Evolutionary conservation across 495 filamentous ascomycete species (phyloP), one percentile per base, ranked within the genome.

Genomic region (Hypomontagnella submonticulosa): DNA sequence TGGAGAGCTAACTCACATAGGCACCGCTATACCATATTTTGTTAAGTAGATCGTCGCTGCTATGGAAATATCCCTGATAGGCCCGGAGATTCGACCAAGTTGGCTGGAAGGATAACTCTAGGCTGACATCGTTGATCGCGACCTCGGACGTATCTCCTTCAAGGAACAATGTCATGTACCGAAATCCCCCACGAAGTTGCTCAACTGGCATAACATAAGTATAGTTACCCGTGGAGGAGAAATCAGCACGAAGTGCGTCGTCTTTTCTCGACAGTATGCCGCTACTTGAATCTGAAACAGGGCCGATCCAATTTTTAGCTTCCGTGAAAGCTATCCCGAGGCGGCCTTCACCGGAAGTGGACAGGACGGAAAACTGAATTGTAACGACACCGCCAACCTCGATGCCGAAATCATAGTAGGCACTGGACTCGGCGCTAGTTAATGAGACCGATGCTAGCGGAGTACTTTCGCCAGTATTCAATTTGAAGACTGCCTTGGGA

Each of bases 11-110:
- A 68, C 66, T 69, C 40, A 69, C 66, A 68, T 88, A 89, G 19
- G 85, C 85, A 19, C 85, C 85, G 36, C 81, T 81, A 72, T 89
- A 89, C 84, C 85, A 89, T 23, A 88, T 83, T 19, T 77, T 77
- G 58, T 89, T 88, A 42, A 90, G 77, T 18, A 84, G 68, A 27
- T 86, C 79, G 70, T 88, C 85, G 57, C 76, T 81, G 61, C 78
- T 83, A 61, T 88, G 81, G 57, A 89, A 89, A 57, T 88, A 89
- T 8, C 87, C 87, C 63, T 85, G 84, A 49, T 88, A 88, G 3
- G 85, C 86, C 16, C 76, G 76, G 12, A 88, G 75, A 66, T 88
- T 87, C 5, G 86, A 79, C 86, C 85, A 88, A 3, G 87, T 88
- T 4, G 87, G 87, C 48, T 87, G 84, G 57, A 88, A 89, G 4